phyloP scores from a whole-genome alignment of 2,329 filamentous ascomycete species.

The Pseudogymnoascus sp. region DNA sequence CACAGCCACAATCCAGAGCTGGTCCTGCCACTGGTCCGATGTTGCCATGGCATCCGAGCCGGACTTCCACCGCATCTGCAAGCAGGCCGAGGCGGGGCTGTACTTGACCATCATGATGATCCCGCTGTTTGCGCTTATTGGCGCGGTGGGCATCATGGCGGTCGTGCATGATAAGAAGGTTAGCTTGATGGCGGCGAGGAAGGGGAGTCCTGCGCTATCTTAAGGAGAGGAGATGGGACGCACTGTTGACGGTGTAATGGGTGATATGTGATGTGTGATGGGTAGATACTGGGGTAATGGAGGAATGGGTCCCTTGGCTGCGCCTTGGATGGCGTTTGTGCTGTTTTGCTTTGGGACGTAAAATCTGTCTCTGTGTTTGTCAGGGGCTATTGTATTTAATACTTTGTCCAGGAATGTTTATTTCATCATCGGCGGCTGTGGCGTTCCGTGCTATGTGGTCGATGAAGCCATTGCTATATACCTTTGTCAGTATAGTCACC shows the following conservation, averaged over 20 bases:
- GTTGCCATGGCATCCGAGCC: conserved; percentile 46
- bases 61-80: conserved; percentile 50
- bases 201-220: conserved; percentile 26
- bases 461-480: not conserved
- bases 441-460: not conserved
- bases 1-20: conserved; percentile 51
- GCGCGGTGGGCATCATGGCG: conserved; percentile 38
- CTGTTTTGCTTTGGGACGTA: not conserved
- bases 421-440: not conserved
- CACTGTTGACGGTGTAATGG: not conserved
- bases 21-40: conserved; percentile 53
- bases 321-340: conserved; percentile 1
- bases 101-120: conserved; percentile 50
- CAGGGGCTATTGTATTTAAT: conserved; percentile 4
- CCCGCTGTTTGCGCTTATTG: conserved; percentile 42
- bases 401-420: not conserved
- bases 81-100: conserved; percentile 46
- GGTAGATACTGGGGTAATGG: not conserved
- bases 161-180: conserved; percentile 38
- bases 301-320: conserved; percentile 3
- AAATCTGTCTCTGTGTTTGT: conserved; percentile 1
- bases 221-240: conserved; percentile 11
- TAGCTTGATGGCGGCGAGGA: conserved; percentile 20
- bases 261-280: not conserved
- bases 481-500: not conserved